A percentile compares a stretch with the other conserved stretches of the same genome.
phyloP scores from a whole-genome alignment of 768 basidiomycete species.

The Mycena vulgaris region DNA sequence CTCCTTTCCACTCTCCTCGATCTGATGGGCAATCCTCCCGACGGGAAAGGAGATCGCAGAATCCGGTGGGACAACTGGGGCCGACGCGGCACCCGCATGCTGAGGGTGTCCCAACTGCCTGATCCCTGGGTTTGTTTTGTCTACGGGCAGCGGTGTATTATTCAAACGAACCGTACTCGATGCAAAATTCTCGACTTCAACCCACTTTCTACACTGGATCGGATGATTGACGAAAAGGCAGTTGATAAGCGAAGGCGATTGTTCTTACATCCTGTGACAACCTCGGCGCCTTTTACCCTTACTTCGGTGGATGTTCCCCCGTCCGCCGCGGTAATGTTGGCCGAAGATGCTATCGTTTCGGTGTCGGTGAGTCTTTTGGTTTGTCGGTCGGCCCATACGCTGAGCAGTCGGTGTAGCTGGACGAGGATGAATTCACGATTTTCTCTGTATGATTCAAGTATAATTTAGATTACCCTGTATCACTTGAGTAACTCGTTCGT shows the following conservation, averaged over 20 bases:
- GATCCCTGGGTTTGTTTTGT: conserved; percentile 54
- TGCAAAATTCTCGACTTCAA: conserved; percentile 54
- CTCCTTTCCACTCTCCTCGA: conserved; percentile 49
- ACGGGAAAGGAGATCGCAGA: conserved; percentile 3
- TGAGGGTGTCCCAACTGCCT: conserved; percentile 42
- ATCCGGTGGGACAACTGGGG: conserved; percentile 53
- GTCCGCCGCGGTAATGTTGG: conserved; percentile 51
- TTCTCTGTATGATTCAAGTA: conserved; percentile 20
- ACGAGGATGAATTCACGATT: conserved; percentile 28
- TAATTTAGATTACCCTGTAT: not conserved
- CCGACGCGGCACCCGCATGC: conserved; percentile 46
- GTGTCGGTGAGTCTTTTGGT: conserved; percentile 45
- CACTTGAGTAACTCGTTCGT: too few relatives aligned
- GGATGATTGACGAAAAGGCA: conserved; percentile 36
- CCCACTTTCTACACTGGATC: conserved; percentile 41
- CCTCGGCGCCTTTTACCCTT: conserved; percentile 44
- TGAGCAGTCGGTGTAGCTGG: conserved; percentile 17
- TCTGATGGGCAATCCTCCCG: conserved; percentile 39
- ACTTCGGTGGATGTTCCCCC: conserved; percentile 31
- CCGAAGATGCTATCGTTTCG: conserved; percentile 52
- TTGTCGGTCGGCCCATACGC: not conserved
- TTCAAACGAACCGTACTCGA: conserved; percentile 38
- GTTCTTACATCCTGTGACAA: conserved; percentile 45
- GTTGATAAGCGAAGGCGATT: conserved; percentile 25
- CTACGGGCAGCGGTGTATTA: conserved; percentile 51